Evolutionary conservation across 768 basidiomycete genomes (phyloP).

Genomic region (Myochromella boudieri): DNA sequence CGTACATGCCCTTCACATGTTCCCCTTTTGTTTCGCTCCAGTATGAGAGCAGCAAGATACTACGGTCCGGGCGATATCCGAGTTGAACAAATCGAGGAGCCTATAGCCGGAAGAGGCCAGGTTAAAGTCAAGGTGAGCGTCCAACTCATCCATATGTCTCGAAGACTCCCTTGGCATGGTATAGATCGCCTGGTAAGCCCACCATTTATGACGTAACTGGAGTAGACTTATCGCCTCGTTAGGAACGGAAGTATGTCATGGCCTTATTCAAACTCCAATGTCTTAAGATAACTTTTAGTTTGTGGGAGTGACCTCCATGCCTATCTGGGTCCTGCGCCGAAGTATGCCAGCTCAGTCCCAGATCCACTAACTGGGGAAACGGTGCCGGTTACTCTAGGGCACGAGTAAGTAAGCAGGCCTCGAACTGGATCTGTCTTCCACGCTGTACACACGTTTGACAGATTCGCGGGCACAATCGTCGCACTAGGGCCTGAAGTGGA

Average conservation of each 20-base stretch:
- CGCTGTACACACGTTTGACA: slow-evolving; percentile 6
- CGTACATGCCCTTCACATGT: background rate
- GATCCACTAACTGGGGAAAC: slow-evolving; percentile 37
- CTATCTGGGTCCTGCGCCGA: slow-evolving; percentile 27
- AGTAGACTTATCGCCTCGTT: background rate
- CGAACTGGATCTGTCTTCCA: background rate
- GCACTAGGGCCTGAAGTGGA: slow-evolving; percentile 34
- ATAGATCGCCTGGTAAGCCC: slow-evolving; percentile 29
- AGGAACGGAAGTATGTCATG: slow-evolving; percentile 32
- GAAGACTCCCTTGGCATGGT: slow-evolving; percentile 1
- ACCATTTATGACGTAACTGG: background rate
- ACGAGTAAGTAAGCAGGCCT: slow-evolving; percentile 33
- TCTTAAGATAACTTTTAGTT: slow-evolving; percentile 22
- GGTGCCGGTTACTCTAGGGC: slow-evolving; percentile 43
- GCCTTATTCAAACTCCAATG: background rate
- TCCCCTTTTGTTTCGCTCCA: background rate
- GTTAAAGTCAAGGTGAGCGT: slow-evolving; percentile 44
- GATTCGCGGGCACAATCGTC: slow-evolving; percentile 35
- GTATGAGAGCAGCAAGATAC: slow-evolving; percentile 46
- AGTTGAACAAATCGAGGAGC: slow-evolving; percentile 42
- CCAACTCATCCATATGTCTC: background rate
- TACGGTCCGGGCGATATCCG: slow-evolving; percentile 44
- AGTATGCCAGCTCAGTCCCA: slow-evolving; percentile 31
- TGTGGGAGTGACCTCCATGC: slow-evolving; percentile 51
- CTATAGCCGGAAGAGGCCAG: slow-evolving; percentile 31